Conservation (phyloP, 2,329 filamentous ascomycete species). For the Cladophialophora psammophila region DNA sequence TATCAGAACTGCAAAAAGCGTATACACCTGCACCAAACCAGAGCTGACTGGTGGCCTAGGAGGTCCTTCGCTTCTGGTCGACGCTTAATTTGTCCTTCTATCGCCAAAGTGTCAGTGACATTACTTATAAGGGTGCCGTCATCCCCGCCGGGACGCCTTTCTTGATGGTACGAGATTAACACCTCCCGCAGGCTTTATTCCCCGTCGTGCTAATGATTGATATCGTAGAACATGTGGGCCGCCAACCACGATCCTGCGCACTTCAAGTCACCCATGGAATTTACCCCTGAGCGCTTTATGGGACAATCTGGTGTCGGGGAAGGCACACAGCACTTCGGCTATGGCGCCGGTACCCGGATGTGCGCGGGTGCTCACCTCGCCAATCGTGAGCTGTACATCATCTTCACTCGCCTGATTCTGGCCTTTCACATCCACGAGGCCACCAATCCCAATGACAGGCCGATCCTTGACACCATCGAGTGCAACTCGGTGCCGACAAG, state of each 20-base stretch:
- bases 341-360: constrained; percentile 68
- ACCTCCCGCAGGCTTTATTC: neutral
- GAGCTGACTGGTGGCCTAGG: constrained; percentile 44
- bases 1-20: neutral
- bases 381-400: constrained; percentile 67
- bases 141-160: constrained; percentile 80
- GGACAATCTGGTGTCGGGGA: constrained; percentile 55
- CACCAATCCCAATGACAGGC: constrained; percentile 13
- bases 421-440: constrained; percentile 53
- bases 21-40: neutral
- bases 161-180: constrained; percentile 66
- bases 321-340: constrained; percentile 67
- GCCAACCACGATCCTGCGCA: constrained; percentile 74
- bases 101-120: constrained; percentile 19
- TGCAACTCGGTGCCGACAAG: constrained; percentile 27
- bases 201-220: neutral
- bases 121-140: constrained; percentile 19
- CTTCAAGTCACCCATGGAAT: constrained; percentile 68
- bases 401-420: constrained; percentile 64
- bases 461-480: constrained; percentile 25
- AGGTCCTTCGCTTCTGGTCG: constrained; percentile 77
- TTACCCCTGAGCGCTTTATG: constrained; percentile 75
- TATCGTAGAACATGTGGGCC: constrained; percentile 69
- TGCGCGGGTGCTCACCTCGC: constrained; percentile 69
- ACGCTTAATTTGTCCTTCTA: constrained; percentile 72